phyloP scores from a whole-genome alignment of 148 eudicot genomes.

The Heliosperma pusillum region DNA sequence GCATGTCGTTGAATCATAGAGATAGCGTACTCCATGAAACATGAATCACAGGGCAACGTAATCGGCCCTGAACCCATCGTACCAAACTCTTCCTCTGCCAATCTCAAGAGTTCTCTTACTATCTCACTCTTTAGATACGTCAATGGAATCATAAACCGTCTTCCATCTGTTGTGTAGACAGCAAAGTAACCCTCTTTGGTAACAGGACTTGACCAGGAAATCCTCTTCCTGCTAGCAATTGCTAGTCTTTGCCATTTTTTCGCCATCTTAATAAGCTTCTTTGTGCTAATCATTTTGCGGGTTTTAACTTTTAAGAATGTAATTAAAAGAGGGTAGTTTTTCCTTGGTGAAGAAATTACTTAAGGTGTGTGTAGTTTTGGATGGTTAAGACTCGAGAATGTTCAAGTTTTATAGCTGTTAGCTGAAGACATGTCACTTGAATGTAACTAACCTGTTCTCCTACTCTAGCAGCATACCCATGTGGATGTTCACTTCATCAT shows the following conservation, averaged over 20 bases:
- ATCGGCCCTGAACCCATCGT: slow-evolving; percentile 6
- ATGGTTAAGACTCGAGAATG: neutral
- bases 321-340: neutral
- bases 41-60: slow-evolving; percentile 6
- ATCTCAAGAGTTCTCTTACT: neutral
- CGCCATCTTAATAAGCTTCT: slow-evolving; percentile 24
- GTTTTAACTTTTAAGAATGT: neutral
- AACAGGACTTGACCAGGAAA: neutral
- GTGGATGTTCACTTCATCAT: no score
- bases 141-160: slow-evolving; percentile 15
- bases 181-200: neutral
- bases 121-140: neutral
- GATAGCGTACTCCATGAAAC: slow-evolving; percentile 8
- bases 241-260: slow-evolving; percentile 25
- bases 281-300: slow-evolving; percentile 26
- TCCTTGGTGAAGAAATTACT: neutral
- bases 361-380: neutral
- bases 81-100: slow-evolving; percentile 12
- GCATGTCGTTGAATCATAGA: slow-evolving; percentile 12
- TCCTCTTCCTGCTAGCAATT: slow-evolving; percentile 13
- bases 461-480: no score
- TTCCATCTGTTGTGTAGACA: neutral
- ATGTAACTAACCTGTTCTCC: no score
- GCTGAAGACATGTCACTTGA: slow-evolving; percentile 13
- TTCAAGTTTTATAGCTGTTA: slow-evolving; percentile 14